A percentile compares a stretch with the other conserved stretches of the same genome.
phyloP scores from a whole-genome alignment of 208 protist genomes.

The Trypanosoma grayi region DNA sequence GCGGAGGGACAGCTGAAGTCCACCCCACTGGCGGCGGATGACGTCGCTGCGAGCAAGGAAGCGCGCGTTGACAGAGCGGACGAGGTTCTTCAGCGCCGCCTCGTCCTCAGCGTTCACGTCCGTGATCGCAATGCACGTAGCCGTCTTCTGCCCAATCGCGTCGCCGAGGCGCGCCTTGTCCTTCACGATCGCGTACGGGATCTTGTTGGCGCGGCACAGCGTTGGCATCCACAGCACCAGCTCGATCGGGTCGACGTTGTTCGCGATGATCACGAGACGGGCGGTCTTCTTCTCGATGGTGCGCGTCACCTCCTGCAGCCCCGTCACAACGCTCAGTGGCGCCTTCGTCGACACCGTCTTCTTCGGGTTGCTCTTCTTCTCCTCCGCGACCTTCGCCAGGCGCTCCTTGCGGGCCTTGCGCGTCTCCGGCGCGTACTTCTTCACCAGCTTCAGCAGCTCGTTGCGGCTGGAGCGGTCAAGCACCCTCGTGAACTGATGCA shows the following conservation, averaged over 20 bases:
- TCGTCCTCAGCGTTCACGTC: constrained; percentile 95
- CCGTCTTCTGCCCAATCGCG: constrained; percentile 97
- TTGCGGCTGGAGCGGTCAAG: constrained; percentile 91
- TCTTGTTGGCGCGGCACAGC: constrained; percentile 98
- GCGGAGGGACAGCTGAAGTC: constrained; percentile 84
- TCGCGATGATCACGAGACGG: constrained; percentile 99
- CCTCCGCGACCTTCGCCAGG: constrained; percentile 90
- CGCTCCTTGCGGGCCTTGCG: constrained; percentile 94
- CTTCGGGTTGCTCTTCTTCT: constrained; percentile 89
- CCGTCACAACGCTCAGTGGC: constrained; percentile 91
- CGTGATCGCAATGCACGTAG: constrained; percentile 95
- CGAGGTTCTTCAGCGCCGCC: constrained; percentile 90
- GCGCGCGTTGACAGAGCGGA: constrained; percentile 89
- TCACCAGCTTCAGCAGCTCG: constrained; percentile 98
- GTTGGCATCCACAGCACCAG: constrained; percentile 99
- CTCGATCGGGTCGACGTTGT: constrained; percentile 99
- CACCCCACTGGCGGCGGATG: constrained; percentile 93
- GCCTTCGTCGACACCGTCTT: constrained; percentile 84
- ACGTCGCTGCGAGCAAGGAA: constrained; percentile 95
- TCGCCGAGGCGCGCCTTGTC: constrained; percentile 97
- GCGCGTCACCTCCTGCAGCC: constrained; percentile 98
- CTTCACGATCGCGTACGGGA: constrained; percentile 99
- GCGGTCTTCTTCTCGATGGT: constrained; percentile 99
- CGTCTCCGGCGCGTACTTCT: constrained; percentile 98
- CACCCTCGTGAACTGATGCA: constrained; percentile 93